Evolutionary conservation across 2,329 filamentous ascomycete species (phyloP), one percentile per base, ranked within the genome.

Genomic region (Dothiorella sarmentorum): DNA sequence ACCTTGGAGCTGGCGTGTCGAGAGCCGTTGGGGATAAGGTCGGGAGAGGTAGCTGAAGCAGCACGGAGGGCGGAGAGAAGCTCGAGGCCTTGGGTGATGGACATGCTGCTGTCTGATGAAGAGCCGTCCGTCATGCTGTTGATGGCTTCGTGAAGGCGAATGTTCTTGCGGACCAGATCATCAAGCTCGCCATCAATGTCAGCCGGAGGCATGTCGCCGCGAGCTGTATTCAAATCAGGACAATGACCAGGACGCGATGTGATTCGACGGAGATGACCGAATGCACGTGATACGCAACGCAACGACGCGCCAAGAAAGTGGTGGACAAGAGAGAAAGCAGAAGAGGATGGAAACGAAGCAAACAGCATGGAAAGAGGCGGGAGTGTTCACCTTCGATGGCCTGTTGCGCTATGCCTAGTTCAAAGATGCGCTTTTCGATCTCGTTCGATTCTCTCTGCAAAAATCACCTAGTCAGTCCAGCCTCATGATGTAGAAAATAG

Each of bases 51-150:
- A 7, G 57, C 57, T 13, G 57, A 59, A 13, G 57, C 57, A 56
- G 73, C 73, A 31, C 78, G 71, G 7, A 81, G 73, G 4, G 76
- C 78, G 4, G 74, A 71, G 11, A 81, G 70, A n/a, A 80, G 73
- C 17, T 74, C 73, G 57, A 80, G 70, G 57, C 73, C 72, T 56
- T 75, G 74, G 53, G 67, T 67, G 53, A 75, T 70, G 56, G 63
- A 63, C 51, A 73, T 65, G 51, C 75, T 75, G 66, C 75, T 77
- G 49, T 71, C 70, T 57, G 72, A 71, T 22, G 74, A 72, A 44
- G 74, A 72, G 43, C 76, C 74, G 58, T 76, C 73, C 43, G 78
- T 69, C 29, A 76, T 70, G 49, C 74, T 71, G 42, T 72, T 64
- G 35, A 78, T 73, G 61, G 79, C 74, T 60, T 80, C 77, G 63